Percentiles rank a stretch among this genome's conserved stretches.
These are phyloP conservation scores for Mycosphaerella sp. DNA, from an alignment of 2,329 filamentous ascomycete species.

Conservation along the genomic window DNA sequence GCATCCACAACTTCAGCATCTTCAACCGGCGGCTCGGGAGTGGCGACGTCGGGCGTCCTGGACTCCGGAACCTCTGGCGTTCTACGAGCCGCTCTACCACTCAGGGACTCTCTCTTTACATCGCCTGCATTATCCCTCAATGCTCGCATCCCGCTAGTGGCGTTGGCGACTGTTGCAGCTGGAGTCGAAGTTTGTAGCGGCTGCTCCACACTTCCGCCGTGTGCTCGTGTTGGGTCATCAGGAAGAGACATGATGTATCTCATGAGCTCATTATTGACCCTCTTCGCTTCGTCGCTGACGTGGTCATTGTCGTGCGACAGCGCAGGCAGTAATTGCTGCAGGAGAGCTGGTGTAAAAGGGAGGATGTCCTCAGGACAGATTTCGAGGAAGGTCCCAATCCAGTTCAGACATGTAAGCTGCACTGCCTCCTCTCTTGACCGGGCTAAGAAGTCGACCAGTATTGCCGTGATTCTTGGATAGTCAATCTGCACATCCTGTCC, in stretches of 20 bases:
- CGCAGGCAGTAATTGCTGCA: constrained; percentile 86
- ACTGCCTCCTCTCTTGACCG: constrained; percentile 83
- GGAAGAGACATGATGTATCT: constrained; percentile 89
- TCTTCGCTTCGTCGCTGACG: constrained; percentile 78
- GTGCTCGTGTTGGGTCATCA: constrained; percentile 47
- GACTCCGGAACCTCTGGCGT: constrained; percentile 24
- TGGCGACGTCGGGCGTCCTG: constrained; percentile 25
- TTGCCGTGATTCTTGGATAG: constrained; percentile 84
- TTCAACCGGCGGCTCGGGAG: constrained; percentile 25
- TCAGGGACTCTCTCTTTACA: constrained; percentile 19
- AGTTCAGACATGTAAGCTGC: constrained; percentile 80
- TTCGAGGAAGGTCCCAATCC: constrained; percentile 95
- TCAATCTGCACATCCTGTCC: constrained; percentile 96
- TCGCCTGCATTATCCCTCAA: constrained; percentile 11
- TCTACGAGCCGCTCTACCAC: constrained; percentile 18
- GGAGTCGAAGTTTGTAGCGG: constrained; percentile 4
- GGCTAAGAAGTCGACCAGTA: constrained; percentile 81
- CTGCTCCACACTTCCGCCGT: constrained; percentile 10
- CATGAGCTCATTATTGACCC: constrained; percentile 86
- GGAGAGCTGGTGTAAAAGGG: constrained; percentile 83
- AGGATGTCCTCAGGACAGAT: constrained; percentile 96
- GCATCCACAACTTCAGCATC: constrained; percentile 13
- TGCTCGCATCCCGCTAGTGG: background rate
- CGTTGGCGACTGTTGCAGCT: background rate
- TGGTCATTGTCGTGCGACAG: constrained; percentile 88